Evolutionary conservation across 257 asterid genomes (phyloP).

Genomic region (Handroanthus guayacan): DNA sequence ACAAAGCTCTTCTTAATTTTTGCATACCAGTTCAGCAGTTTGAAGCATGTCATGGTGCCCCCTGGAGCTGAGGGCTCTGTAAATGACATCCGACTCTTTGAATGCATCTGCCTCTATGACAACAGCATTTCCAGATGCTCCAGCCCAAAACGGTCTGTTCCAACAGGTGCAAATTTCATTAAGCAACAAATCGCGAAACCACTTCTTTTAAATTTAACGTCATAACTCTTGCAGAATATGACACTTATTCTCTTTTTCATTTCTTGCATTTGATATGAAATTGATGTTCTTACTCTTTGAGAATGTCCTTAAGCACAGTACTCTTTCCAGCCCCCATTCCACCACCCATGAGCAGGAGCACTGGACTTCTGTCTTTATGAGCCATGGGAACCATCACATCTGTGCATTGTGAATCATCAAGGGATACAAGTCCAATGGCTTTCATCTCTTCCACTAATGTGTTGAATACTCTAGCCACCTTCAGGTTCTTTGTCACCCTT

Average conservation of each 20-base stretch:
- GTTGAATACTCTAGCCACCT: conserved; percentile 71
- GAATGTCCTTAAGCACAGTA: conserved; percentile 69
- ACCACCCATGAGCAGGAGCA: conserved; percentile 75
- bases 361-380: conserved; percentile 70
- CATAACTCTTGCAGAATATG: background rate
- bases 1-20: no score
- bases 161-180: background rate
- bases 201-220: background rate
- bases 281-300: conserved; percentile 61
- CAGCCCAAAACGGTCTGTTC: conserved; percentile 70
- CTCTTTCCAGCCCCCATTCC: conserved; percentile 82
- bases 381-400: conserved; percentile 83
- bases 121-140: conserved; percentile 66
- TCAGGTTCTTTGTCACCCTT: conserved; percentile 73
- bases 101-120: conserved; percentile 78
- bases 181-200: background rate
- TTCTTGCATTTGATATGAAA: background rate
- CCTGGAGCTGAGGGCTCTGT: conserved; percentile 67
- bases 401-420: conserved; percentile 63
- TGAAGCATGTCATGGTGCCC: conserved; percentile 78
- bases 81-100: conserved; percentile 74
- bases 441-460: conserved; percentile 77
- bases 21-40: conserved; percentile 69
- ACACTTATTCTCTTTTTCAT: background rate
- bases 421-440: conserved; percentile 65